Base-by-base conservation (phyloP, 2,329 filamentous ascomycete genomes). In the Teratosphaeria viscida region DNA sequence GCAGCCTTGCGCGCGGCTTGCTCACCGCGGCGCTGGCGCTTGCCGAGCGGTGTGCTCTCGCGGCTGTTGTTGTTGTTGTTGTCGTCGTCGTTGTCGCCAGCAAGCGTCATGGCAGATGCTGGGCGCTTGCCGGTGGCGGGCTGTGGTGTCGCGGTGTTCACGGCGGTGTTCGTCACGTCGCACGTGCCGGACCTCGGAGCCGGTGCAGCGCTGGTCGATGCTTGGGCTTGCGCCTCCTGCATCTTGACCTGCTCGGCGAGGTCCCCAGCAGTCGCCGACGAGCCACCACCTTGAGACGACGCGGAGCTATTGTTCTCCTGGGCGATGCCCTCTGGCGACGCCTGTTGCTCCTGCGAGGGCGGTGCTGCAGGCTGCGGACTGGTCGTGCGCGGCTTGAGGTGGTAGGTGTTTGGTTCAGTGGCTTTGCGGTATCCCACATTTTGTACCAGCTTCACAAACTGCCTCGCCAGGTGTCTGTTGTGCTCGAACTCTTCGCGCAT, bases 11-110 rank as follows among this genome's bases (percentile, higher is more conserved):
- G 37, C 14, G 19, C 29, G 35, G 55, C 59, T 19, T 62, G 62
- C n/a, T 63, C 55, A 29, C 59, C 54, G 34, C 60, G 59, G 49
- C 53, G 53, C 49, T 58, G 57, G 59, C 62, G 57, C 56, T 59
- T 61, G 55, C 16, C 55, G 10, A 47, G 43, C 2, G 59, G 58
- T 12, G 56, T 60, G 16, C 43, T 39, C 16, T 60, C 58, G 49
- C 57, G 52, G 14, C 35, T 52, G 27, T 37, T 43, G 43, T 47
- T 19, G 12, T 19, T 14, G 7, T 12, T 19, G n/a, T n/a, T 7
- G 43, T 7, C 2, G n/a, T 12, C 2, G 23, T 23, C 23, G 23
- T 23, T 2, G 23, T 23, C 23, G 23, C 23, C 23, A 23, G 23
- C 23, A 23, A 23, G 23, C 34, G 26, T 53, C 37, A 57, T 52